Evolutionary conservation across 1,284 basidiomycete genomes (phyloP).

Genomic region (Psilocybe mexicana): DNA sequence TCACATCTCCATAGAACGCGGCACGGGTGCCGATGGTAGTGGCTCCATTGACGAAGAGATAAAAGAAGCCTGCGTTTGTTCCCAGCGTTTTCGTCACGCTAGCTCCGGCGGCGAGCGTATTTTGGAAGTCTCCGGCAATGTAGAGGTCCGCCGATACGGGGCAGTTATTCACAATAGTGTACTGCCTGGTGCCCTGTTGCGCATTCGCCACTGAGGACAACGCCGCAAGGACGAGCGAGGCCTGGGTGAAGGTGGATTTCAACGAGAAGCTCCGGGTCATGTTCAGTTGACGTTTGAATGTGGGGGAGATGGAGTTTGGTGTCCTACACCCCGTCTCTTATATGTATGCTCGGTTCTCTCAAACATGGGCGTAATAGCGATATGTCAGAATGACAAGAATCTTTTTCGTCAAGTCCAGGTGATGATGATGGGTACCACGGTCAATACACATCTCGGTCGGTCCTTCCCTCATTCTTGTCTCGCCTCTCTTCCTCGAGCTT

Average conservation of each 20-base stretch:
- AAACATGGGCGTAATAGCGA: neutral
- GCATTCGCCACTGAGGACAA: neutral
- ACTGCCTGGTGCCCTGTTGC: conserved; percentile 8
- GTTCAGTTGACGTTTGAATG: neutral
- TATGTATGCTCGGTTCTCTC: too few species aligned
- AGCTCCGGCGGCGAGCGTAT: conserved; percentile 11
- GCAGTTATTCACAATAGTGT: conserved; percentile 28
- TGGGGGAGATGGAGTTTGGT: too few species aligned
- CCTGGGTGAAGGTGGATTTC: neutral
- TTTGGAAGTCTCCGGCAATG: conserved; percentile 26
- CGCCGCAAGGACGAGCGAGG: neutral
- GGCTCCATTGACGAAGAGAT: conserved; percentile 22
- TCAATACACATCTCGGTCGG: too few species aligned
- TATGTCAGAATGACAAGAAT: too few species aligned
- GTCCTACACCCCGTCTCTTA: too few species aligned
- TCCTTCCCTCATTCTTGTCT: too few species aligned
- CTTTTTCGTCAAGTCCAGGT: too few species aligned
- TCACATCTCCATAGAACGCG: conserved; percentile 22
- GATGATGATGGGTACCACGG: too few species aligned
- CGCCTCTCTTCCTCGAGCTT: too few species aligned
- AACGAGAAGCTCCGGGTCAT: neutral
- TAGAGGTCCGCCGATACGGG: conserved; percentile 27
- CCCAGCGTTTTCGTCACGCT: conserved; percentile 3
- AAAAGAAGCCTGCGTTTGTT: conserved; percentile 21
- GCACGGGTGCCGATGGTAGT: conserved; percentile 22